A percentile compares a stretch with the other conserved stretches of the same genome.
Conservation (phyloP, 2,329 filamentous ascomycete species). For the Aspergillus floridensis region DNA sequence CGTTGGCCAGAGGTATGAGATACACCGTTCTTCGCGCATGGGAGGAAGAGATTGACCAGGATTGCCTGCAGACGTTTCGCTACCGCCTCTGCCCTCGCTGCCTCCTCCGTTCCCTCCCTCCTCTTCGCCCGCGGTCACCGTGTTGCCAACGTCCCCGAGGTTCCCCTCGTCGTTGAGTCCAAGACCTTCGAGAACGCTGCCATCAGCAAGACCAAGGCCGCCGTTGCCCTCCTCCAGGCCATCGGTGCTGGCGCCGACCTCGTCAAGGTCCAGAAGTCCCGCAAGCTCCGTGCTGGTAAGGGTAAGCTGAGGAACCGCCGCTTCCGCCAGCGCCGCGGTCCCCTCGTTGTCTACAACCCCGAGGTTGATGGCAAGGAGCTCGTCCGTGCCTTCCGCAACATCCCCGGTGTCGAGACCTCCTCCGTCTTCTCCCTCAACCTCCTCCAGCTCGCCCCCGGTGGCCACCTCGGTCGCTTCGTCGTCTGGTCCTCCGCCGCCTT, state of each 20-base stretch:
- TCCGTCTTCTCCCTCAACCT: constrained; percentile 95
- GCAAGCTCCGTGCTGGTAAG: constrained; percentile 98
- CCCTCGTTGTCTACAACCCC: constrained; percentile 96
- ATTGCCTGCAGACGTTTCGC: constrained; percentile 73
- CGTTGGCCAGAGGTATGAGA: constrained; percentile 85
- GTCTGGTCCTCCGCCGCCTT: constrained; percentile 98
- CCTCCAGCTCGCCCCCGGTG: constrained; percentile 97
- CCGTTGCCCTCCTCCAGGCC: constrained; percentile 82
- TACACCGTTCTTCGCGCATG: not conserved
- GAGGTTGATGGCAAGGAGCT: constrained; percentile 94
- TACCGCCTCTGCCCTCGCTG: constrained; percentile 94
- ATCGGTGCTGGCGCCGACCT: constrained; percentile 87
- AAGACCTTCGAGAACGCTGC: constrained; percentile 77
- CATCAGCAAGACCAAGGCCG: constrained; percentile 83
- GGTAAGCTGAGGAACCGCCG: constrained; percentile 97
- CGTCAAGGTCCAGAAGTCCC: constrained; percentile 92
- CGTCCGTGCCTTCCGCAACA: constrained; percentile 94
- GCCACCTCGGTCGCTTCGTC: constrained; percentile 97
- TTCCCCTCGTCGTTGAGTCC: constrained; percentile 93
- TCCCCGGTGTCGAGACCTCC: constrained; percentile 95
- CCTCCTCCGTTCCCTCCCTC: constrained; percentile 90
- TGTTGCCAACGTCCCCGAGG: constrained; percentile 87
- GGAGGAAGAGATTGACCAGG: constrained; percentile 8
- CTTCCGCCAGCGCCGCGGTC: constrained; percentile 95
- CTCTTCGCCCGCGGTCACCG: constrained; percentile 97